These are phyloP conservation scores for Citrullus mucosospermus DNA, from an alignment of 306 rosid species.

Conservation along the genomic window DNA sequence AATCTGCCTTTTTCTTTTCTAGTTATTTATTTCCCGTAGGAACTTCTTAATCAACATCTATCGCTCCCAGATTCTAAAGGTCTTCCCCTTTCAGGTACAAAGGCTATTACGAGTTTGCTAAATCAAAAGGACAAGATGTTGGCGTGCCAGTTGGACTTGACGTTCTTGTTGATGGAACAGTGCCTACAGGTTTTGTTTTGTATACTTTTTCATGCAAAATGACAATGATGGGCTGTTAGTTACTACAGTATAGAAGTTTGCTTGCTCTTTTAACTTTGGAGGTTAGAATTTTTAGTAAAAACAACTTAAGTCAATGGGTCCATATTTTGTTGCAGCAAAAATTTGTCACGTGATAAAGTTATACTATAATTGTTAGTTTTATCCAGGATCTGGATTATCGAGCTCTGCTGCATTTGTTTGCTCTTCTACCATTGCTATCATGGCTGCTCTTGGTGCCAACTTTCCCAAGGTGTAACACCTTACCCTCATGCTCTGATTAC, in stretches of 20 bases:
- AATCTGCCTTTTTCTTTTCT: background rate
- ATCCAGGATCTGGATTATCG: slow-evolving; percentile 86
- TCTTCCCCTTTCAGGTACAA: slow-evolving; percentile 56
- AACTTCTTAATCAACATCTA: background rate
- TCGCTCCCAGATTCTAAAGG: slow-evolving; percentile 1
- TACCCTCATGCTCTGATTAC: background rate
- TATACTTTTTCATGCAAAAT: background rate
- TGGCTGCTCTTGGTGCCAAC: slow-evolving; percentile 78
- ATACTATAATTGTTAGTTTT: background rate
- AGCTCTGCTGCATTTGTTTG: slow-evolving; percentile 98
- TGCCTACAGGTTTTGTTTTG: slow-evolving; percentile 62
- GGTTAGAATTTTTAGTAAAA: background rate
- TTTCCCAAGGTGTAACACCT: slow-evolving; percentile 56
- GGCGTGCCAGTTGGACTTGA: slow-evolving; percentile 74
- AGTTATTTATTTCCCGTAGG: background rate
- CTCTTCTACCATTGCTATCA: slow-evolving; percentile 84
- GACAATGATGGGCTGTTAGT: background rate
- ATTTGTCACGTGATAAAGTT: background rate
- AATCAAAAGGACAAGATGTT: slow-evolving; percentile 48
- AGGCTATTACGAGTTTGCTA: slow-evolving; percentile 63
- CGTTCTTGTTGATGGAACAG: slow-evolving; percentile 78
- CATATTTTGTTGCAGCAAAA: background rate
- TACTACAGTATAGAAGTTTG: background rate
- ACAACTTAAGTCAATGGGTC: background rate
- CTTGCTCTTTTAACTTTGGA: background rate